A percentile compares a stretch with the other conserved stretches of the same genome.
Evolutionary conservation across 2,329 filamentous ascomycete genomes (phyloP).

Genomic region (Alternaria conjuncta): DNA sequence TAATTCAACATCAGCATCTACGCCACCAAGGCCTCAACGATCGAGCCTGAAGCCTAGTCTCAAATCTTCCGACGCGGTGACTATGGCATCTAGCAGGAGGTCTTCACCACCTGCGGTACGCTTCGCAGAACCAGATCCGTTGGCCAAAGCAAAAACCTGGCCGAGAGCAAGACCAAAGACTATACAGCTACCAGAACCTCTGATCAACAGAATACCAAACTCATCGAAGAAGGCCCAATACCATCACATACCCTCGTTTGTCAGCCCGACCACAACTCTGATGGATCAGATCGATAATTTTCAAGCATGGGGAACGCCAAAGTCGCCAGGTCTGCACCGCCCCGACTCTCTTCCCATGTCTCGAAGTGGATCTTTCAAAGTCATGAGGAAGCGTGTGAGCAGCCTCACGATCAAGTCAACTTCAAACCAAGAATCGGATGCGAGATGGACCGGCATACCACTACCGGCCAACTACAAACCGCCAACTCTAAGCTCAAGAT

Average conservation of each 20-base stretch:
- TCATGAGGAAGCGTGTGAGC: slow-evolving; percentile 7
- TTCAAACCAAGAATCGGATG: slow-evolving; percentile 11
- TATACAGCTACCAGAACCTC: slow-evolving; percentile 3
- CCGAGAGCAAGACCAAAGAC: slow-evolving; percentile 2
- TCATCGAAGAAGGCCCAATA: slow-evolving; percentile 8
- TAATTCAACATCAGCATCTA: slow-evolving; percentile 25
- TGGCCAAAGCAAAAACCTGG: slow-evolving; percentile 10
- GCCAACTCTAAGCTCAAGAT: slow-evolving; percentile 12
- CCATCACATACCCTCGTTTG: slow-evolving; percentile 6
- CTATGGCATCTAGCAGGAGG: slow-evolving; percentile 14
- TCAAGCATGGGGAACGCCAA: slow-evolving; percentile 7
- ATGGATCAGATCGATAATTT: slow-evolving; percentile 10
- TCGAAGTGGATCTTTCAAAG: slow-evolving; percentile 5
- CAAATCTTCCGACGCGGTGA: slow-evolving; percentile 24
- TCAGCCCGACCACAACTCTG: slow-evolving; percentile 6
- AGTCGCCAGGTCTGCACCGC: slow-evolving; percentile 4
- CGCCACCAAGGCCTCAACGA: slow-evolving; percentile 13
- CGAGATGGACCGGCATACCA: slow-evolving; percentile 23
- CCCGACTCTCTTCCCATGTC: slow-evolving; percentile 11
- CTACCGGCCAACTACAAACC: slow-evolving; percentile 24
- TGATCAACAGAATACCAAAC: slow-evolving; percentile 13
- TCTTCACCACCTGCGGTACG: slow-evolving; percentile 31
- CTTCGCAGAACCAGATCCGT: slow-evolving; percentile 29
- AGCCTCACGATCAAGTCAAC: slow-evolving; percentile 19
- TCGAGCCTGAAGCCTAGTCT: slow-evolving; percentile 32